Evolutionary conservation across 2,329 filamentous ascomycete genomes (phyloP), one percentile per base, ranked within the genome.

Genomic region (Venturia carpophila): DNA sequence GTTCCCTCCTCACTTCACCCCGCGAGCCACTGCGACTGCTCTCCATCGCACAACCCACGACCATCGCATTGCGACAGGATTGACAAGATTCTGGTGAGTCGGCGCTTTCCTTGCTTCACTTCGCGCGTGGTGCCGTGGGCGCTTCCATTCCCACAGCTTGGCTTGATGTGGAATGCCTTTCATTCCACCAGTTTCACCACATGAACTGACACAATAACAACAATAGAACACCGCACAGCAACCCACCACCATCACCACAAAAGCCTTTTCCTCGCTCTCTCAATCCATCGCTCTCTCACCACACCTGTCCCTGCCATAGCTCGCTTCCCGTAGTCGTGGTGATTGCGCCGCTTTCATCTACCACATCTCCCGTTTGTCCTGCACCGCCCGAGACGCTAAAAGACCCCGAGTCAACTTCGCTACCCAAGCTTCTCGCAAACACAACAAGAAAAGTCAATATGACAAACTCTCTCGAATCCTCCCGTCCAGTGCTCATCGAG

Each of bases 381-480:
- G n/a, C 45, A 47, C 49, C 24, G 27, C 10, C 19, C 19, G 52
- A 6, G 27, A 56, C 52, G 52, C 52, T 37, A 56, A 56, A 34
- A 27, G 27, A 17, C 27, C 5, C 27, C 52, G 27, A 56, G 9
- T 56, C 52, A 13, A 56, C 52, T 37, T 56, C 52, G 19, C 15
- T n/a, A 56, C 30, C 30, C 30, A 34, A 37, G 43, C 42, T 43
- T 37, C 24, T 15, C 37, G 27, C 49, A 34, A 60, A 34, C 49
- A 47, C 56, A 24, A 41, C 43, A 62, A 34, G 3, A 34, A 39
- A 17, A n/a, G 24, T 19, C 30, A 65, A 39, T 47, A 76, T 76
- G 75, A 72, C 74, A 37, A 75, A 72, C 69, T 77, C 75, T 62
- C 68, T 76, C 39, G 75, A 77, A 68, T 75, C 74, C 10, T 74